Evolutionary conservation across 176 grass and related monocot species (phyloP).

Genomic region (Pontederia paniculata): DNA sequence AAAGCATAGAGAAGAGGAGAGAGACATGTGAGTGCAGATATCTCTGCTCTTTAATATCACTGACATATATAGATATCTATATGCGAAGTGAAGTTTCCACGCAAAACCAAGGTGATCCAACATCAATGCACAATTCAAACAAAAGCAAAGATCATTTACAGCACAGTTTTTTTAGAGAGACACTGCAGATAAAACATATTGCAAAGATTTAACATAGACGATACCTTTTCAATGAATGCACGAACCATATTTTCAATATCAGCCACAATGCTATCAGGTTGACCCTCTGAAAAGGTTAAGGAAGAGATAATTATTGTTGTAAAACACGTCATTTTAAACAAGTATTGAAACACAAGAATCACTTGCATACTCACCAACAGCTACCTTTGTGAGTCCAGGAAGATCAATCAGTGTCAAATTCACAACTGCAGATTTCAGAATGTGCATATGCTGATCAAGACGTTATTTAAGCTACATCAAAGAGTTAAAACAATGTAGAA

Average conservation of each 20-base stretch:
- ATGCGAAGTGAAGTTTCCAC: too few relatives aligned
- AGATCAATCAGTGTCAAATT: conserved; percentile 13
- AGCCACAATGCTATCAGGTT: conserved; percentile 56
- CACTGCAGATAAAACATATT: background rate
- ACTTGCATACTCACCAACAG: conserved; percentile 4
- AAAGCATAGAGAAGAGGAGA: too few relatives aligned
- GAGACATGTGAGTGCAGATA: too few relatives aligned
- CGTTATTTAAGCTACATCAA: background rate
- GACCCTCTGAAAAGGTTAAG: conserved; percentile 41
- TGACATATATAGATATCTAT: too few relatives aligned
- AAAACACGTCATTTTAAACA: background rate
- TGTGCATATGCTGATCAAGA: background rate
- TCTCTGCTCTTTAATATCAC: too few relatives aligned
- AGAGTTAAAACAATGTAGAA: background rate
- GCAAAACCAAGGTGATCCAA: too few relatives aligned
- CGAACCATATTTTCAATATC: conserved; percentile 99
- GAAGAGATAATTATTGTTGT: background rate
- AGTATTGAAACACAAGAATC: background rate
- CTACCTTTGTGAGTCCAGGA: conserved; percentile 14
- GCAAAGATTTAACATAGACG: background rate
- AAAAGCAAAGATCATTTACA: too few relatives aligned
- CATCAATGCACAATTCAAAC: too few relatives aligned
- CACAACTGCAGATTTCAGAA: conserved; percentile 4
- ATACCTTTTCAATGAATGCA: conserved; percentile 85
- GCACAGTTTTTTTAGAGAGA: background rate